These are phyloP conservation scores for Fragaria ananassa DNA, from an alignment of 306 rosid genomes.

Conservation along the genomic window DNA sequence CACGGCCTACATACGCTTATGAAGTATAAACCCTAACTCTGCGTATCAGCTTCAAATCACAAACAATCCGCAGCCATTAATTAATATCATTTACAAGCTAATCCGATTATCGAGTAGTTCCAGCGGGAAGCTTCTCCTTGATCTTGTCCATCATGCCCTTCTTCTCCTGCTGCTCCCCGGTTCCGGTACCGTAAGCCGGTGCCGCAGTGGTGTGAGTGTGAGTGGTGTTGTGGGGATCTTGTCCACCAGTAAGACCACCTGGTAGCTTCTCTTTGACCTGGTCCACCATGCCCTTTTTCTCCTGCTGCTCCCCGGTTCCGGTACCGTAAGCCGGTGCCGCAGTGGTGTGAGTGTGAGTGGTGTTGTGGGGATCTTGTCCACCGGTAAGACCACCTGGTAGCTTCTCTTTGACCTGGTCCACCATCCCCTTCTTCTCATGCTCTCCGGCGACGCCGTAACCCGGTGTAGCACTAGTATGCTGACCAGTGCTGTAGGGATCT, in stretches of 20 bases:
- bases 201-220: no score
- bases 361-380: neutral
- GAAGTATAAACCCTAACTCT: neutral
- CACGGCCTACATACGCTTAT: neutral
- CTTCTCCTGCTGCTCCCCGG: no score
- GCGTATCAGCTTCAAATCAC: neutral
- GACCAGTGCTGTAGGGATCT: neutral
- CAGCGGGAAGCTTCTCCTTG: no score
- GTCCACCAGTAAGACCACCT: no score
- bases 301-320: neutral
- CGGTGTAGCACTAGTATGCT: neutral
- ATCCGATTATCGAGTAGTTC: neutral
- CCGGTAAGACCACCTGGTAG: constrained; percentile 28
- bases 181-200: no score
- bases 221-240: no score
- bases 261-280: constrained; percentile 21
- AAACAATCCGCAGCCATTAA: neutral
- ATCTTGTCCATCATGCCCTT: no score
- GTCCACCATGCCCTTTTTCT: neutral
- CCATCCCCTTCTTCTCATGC: constrained; percentile 29
- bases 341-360: neutral
- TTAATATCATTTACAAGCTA: neutral
- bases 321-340: neutral
- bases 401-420: constrained; percentile 44
- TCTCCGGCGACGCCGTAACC: neutral